Evolutionary conservation across 805 yeast species (phyloP).

Genomic region (Hemisphaericaspora nanyangensis): DNA sequence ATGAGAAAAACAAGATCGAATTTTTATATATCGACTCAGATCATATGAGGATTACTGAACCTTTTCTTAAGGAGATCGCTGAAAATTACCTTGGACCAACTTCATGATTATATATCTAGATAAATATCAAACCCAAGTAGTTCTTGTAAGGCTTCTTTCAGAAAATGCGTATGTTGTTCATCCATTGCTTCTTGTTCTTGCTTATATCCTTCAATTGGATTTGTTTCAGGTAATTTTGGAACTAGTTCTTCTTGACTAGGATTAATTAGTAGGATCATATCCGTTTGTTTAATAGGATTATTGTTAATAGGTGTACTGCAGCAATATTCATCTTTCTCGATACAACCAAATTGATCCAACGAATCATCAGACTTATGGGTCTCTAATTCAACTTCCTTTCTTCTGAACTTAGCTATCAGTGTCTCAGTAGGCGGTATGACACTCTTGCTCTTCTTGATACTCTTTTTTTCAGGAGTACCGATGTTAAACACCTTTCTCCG

Average conservation of each 20-base stretch:
- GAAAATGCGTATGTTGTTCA: neutral
- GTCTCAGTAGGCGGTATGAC: too few relatives aligned
- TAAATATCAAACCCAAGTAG: constrained; percentile 2
- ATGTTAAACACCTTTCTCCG: neutral
- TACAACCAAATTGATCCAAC: too few relatives aligned
- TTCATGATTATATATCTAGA: neutral
- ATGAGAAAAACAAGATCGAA: constrained; percentile 40
- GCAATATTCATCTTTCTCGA: too few relatives aligned
- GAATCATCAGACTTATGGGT: too few relatives aligned
- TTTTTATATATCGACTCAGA: constrained; percentile 50
- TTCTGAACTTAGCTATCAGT: too few relatives aligned
- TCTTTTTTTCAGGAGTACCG: neutral
- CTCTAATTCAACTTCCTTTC: too few relatives aligned
- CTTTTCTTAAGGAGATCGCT: constrained; percentile 43
- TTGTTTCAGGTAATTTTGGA: too few relatives aligned
- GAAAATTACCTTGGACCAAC: constrained; percentile 37
- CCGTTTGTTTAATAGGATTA: too few relatives aligned
- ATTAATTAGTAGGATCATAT: too few relatives aligned
- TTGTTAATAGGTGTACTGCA: too few relatives aligned
- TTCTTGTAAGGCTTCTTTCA: neutral
- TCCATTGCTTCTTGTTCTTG: neutral
- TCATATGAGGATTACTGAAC: constrained; percentile 65
- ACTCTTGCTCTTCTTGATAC: neutral
- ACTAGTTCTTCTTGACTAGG: too few relatives aligned
- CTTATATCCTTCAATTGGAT: too few relatives aligned